These are phyloP conservation scores for Beta lomatogona DNA, from an alignment of 179 eudicot genomes.

Conservation along the genomic window DNA sequence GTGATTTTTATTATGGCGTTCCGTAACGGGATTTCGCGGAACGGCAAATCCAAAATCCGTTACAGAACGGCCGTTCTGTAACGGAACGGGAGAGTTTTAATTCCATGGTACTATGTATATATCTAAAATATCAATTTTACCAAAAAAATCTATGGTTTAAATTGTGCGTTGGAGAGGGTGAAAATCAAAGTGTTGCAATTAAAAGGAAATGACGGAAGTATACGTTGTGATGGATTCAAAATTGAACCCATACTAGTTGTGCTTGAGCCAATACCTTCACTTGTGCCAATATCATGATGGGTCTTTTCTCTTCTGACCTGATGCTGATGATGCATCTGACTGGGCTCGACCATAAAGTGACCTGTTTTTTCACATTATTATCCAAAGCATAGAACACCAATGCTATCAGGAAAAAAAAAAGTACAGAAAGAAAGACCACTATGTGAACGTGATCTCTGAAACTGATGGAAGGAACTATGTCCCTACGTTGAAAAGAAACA, in stretches of 20 bases:
- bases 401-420: background rate
- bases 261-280: background rate
- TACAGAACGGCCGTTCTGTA: too few relatives aligned
- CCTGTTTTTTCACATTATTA: slow-evolving; percentile 40
- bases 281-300: slow-evolving; percentile 18
- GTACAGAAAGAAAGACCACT: background rate
- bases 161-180: too few relatives aligned
- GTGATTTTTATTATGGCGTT: too few relatives aligned
- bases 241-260: background rate
- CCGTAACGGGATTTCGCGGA: too few relatives aligned
- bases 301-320: slow-evolving; percentile 60
- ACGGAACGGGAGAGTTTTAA: too few relatives aligned
- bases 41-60: too few relatives aligned
- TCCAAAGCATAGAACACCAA: background rate
- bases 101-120: too few relatives aligned
- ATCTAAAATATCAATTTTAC: too few relatives aligned
- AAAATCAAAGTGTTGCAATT: too few relatives aligned
- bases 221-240: background rate
- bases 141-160: too few relatives aligned
- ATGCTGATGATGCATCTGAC: slow-evolving; percentile 50
- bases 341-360: slow-evolving; percentile 77
- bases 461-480: background rate
- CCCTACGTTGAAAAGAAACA: background rate
- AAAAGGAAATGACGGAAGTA: background rate
- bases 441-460: background rate